Evolutionary conservation across 306 rosid species (phyloP).

Genomic region (cucumber (Cucumis sativus)): DNA sequence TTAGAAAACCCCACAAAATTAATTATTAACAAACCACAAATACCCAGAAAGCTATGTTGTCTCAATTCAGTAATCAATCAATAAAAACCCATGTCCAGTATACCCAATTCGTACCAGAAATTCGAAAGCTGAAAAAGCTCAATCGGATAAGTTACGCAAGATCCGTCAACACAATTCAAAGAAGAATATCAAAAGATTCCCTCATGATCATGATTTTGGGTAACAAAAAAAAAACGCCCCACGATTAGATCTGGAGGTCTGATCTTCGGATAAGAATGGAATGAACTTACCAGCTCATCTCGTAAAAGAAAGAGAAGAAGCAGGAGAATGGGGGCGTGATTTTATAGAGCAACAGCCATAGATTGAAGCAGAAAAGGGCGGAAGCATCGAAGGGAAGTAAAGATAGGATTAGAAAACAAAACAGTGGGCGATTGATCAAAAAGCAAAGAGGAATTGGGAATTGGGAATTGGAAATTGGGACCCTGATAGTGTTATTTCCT

Average conservation of each 20-base stretch:
- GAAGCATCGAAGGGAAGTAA: neutral
- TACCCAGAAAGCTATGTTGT: neutral
- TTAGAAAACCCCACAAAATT: neutral
- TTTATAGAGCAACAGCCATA: neutral
- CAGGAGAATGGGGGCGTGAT: neutral
- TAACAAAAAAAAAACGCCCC: neutral
- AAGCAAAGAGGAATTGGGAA: constrained; percentile 10
- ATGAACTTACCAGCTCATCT: neutral
- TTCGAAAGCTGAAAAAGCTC: neutral
- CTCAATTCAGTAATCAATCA: neutral
- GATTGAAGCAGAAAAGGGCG: neutral
- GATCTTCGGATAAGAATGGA: neutral
- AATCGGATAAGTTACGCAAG: neutral
- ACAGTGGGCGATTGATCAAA: constrained; percentile 10
- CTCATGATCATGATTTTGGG: neutral
- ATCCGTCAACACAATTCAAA: neutral
- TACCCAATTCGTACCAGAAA: neutral
- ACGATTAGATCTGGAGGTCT: neutral
- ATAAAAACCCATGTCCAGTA: neutral
- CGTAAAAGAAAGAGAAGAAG: neutral
- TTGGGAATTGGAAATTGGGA: neutral
- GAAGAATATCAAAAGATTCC: neutral
- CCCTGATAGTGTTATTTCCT: neutral
- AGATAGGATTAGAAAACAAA: constrained; percentile 11
- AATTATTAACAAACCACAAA: constrained; percentile 5